A percentile compares a stretch with the other conserved stretches of the same genome.
Conservation (phyloP, 2,329 filamentous ascomycete species). For the Ophiostoma angusticollis region DNA sequence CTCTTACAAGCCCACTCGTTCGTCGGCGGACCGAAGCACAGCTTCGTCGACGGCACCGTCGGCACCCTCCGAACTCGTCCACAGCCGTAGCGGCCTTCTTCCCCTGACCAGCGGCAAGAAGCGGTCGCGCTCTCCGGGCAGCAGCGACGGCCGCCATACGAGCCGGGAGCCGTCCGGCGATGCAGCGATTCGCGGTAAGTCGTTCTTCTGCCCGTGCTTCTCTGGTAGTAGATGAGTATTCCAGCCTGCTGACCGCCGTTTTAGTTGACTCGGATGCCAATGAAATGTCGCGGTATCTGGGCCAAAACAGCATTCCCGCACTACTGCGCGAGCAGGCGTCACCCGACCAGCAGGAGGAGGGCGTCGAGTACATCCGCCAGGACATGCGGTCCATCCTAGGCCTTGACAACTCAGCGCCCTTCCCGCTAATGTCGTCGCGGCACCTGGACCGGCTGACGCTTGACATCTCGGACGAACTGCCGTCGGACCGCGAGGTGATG, state of each 20-base stretch:
- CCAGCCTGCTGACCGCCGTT: not conserved
- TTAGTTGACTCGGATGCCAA: slow-evolving; percentile 40
- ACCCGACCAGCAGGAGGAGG: slow-evolving; percentile 36
- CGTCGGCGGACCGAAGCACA: slow-evolving; percentile 25
- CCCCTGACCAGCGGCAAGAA: slow-evolving; percentile 25
- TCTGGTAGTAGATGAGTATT: too few relatives aligned
- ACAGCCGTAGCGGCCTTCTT: slow-evolving; percentile 6
- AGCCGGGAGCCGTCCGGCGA: slow-evolving; percentile 8
- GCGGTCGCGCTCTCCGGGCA: slow-evolving; percentile 31
- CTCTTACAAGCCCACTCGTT: slow-evolving; percentile 52
- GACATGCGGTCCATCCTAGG: slow-evolving; percentile 56
- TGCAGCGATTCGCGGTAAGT: slow-evolving; percentile 11
- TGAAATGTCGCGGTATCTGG: slow-evolving; percentile 47
- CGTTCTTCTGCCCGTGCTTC: slow-evolving; percentile 6
- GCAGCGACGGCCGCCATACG: slow-evolving; percentile 20
- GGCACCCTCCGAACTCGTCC: too few relatives aligned
- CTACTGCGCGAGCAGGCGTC: slow-evolving; percentile 48
- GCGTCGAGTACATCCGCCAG: slow-evolving; percentile 42
- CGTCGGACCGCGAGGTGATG: slow-evolving; percentile 53
- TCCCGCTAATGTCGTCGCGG: slow-evolving; percentile 52
- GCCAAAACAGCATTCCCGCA: slow-evolving; percentile 56
- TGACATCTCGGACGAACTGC: slow-evolving; percentile 49
- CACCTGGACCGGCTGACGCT: slow-evolving; percentile 47
- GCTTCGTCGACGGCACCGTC: slow-evolving; percentile 19
- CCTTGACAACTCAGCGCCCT: slow-evolving; percentile 52